A percentile compares a stretch with the other conserved stretches of the same genome.
Conservation (phyloP, 129 eudicot genomes). For the Erigeron canadensis region DNA sequence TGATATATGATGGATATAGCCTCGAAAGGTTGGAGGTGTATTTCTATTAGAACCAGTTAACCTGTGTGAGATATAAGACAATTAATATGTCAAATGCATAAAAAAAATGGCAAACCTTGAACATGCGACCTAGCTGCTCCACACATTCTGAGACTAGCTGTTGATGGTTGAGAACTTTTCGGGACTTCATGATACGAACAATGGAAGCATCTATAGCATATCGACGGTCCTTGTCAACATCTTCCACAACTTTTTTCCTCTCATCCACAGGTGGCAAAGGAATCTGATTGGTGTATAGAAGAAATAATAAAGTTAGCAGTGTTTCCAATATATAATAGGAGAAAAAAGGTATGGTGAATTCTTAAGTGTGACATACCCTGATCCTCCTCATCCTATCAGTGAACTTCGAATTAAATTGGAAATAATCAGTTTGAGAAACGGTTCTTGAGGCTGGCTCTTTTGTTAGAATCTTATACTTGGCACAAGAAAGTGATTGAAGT, state of each 20-base stretch:
- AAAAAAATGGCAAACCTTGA: slow-evolving; percentile 54
- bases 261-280: slow-evolving; percentile 89
- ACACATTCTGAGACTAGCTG: slow-evolving; percentile 75
- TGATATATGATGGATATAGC: no score
- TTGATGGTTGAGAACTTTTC: slow-evolving; percentile 65
- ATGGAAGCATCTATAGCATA: slow-evolving; percentile 90
- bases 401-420: slow-evolving; percentile 65
- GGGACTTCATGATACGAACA: slow-evolving; percentile 86
- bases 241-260: slow-evolving; percentile 79
- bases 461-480: slow-evolving; percentile 71
- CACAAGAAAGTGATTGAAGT: slow-evolving; percentile 77
- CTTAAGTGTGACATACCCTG: slow-evolving; percentile 42
- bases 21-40: no score
- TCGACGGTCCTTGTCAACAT: slow-evolving; percentile 84
- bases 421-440: slow-evolving; percentile 50
- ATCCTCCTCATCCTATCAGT: slow-evolving; percentile 84
- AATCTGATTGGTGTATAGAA: slow-evolving; percentile 36
- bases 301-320: not conserved
- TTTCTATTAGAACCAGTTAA: not conserved
- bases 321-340: not conserved
- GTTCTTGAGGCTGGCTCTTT: slow-evolving; percentile 70
- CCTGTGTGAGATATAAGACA: not conserved
- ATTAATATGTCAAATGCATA: not conserved
- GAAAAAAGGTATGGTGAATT: not conserved
- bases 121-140: slow-evolving; percentile 72